Conservation (phyloP, 495 filamentous ascomycete species). For the Neurospora sp. region DNA sequence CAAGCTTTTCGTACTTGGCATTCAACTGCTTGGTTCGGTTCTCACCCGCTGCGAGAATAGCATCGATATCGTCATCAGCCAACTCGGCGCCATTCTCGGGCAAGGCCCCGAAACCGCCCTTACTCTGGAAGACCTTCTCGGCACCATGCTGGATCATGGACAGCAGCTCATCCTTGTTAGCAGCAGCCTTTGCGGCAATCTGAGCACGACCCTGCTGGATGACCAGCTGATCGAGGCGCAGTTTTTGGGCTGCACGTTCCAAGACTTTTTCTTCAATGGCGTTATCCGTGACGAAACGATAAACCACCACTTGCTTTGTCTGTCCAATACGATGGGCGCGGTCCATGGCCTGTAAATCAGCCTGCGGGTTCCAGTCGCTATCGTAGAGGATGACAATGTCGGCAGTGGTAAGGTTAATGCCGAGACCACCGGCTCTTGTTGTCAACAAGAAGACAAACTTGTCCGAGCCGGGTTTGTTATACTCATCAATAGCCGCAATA, state of each 20-base stretch:
- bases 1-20: conserved; percentile 92
- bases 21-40: conserved; percentile 81
- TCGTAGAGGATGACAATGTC: conserved; percentile 98
- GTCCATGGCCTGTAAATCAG: conserved; percentile 97
- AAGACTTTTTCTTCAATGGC: conserved; percentile 98
- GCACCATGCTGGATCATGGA: conserved; percentile 99
- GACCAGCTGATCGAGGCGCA: conserved; percentile 96
- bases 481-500: conserved; percentile 95
- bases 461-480: conserved; percentile 90
- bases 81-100: conserved; percentile 52
- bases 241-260: conserved; percentile 92
- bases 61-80: conserved; percentile 80
- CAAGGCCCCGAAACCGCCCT: conserved; percentile 47
- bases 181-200: conserved; percentile 71
- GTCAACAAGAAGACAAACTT: conserved; percentile 98
- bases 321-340: conserved; percentile 97
- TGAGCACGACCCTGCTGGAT: conserved; percentile 98
- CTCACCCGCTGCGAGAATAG: conserved; percentile 78
- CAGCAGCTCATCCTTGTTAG: conserved; percentile 91
- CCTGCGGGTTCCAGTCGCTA: conserved; percentile 98
- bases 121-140: conserved; percentile 75
- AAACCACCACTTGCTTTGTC: conserved; percentile 95
- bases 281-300: conserved; percentile 93
- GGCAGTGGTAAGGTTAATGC: conserved; percentile 92
- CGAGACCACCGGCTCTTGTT: conserved; percentile 91